Evolutionary conservation across 768 basidiomycete genomes (phyloP).

Genomic region (Agrocybe praecox): DNA sequence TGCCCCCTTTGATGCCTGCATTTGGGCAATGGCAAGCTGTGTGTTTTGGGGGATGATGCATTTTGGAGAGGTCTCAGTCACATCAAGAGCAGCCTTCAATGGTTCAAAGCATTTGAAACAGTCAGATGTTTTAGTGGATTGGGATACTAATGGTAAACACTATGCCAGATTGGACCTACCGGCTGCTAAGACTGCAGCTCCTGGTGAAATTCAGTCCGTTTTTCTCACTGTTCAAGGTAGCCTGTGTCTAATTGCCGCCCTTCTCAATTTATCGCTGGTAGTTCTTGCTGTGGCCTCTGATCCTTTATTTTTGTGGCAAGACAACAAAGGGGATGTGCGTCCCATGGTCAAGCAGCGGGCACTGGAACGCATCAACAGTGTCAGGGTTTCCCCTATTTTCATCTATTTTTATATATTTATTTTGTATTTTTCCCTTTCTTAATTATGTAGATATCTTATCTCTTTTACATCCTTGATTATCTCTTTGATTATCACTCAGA

Average conservation of each 20-base stretch:
- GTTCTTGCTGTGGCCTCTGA: conserved; percentile 26
- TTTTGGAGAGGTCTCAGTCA: conserved; percentile 37
- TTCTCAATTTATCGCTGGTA: conserved; percentile 28
- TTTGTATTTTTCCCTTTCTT: no score
- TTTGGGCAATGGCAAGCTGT: conserved; percentile 37
- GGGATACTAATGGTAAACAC: conserved; percentile 23
- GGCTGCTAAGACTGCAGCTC: conserved; percentile 35
- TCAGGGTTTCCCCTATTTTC: no score
- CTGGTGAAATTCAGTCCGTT: conserved; percentile 32
- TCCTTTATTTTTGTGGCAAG: conserved; percentile 39
- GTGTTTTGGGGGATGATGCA: conserved; percentile 43
- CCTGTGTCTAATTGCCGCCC: conserved; percentile 30
- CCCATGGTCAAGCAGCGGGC: conserved; percentile 31
- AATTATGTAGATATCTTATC: no score
- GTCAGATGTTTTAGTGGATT: conserved; percentile 14
- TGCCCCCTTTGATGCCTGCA: conserved; percentile 38
- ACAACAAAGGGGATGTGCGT: conserved; percentile 21
- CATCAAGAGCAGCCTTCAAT: conserved; percentile 20
- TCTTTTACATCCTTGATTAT: no score
- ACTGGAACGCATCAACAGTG: conserved; percentile 28
- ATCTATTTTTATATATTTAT: no score
- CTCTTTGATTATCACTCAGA: no score
- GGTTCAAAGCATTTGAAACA: conserved; percentile 24
- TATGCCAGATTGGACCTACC: conserved; percentile 34
- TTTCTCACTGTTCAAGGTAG: conserved; percentile 22